Base-by-base conservation (phyloP, 805 yeast genomes). In the Schwanniomyces vanrijiae region DNA sequence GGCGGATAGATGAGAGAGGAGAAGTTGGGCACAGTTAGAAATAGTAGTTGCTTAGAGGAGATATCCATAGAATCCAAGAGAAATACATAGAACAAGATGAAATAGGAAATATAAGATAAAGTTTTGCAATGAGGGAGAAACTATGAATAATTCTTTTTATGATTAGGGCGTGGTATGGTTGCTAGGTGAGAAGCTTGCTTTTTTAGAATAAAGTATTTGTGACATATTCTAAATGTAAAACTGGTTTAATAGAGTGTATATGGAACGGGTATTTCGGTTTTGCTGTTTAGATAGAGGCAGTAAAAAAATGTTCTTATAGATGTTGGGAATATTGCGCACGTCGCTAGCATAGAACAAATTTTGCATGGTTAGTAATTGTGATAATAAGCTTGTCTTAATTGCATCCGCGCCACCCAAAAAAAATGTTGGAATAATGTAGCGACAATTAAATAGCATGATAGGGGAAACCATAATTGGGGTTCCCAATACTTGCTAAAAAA, bases 1-100 rank as follows among this genome's bases (percentile, higher is more conserved):
- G 35, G 44, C 37, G 22, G 25, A n/a, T 37, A 20, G 16, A 5
- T 20, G 39, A 37, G 20, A 20, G 39, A 37, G 39, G 39, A 37
- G 25, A 37, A 37, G 22, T 19, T 37, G 39, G 25, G 39, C 9
- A 14, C 13, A 37, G 24, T 16, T 13, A 18, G 18, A 37, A 2
- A 20, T 20, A 20, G 25, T n/a, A 25, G 39, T 9, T 6, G n/a
- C 14, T 13, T 9, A 37, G 25, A 37, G 18, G 39, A 37, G 39
- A 37, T n/a, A 25, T 13, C 8, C 3, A 20, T 19, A 37, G 39
- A 21, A 37, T 5, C 19, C 10, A 5, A 3, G 19, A 33, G 5
- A 33, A 18, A 10, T 16, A 6, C 8, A 33, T 33, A 33, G 37
- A 18, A 14, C 18, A 11, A 10, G 19, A 20, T 37, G 39, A 14